Evolutionary conservation across 768 basidiomycete species (phyloP).

Genomic region (Leucogyrophana mollusca): DNA sequence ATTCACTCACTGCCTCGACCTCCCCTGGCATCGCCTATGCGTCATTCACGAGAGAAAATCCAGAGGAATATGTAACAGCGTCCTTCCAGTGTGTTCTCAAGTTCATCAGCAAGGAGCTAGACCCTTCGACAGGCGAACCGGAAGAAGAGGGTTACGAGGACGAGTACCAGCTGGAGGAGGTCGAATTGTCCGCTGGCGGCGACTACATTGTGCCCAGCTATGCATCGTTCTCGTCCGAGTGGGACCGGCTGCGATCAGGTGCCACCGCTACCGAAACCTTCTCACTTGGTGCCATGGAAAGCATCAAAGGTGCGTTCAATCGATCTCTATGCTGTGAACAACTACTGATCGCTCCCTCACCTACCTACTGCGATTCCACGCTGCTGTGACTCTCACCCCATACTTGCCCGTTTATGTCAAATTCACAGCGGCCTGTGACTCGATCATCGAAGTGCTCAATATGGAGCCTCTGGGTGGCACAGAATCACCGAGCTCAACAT

Average conservation of each 20-base stretch:
- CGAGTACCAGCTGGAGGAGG: slow-evolving; percentile 96
- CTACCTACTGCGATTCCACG: slow-evolving; percentile 12
- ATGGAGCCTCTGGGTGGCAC: slow-evolving; percentile 97
- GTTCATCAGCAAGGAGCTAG: slow-evolving; percentile 96
- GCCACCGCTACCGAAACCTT: slow-evolving; percentile 90
- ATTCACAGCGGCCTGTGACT: slow-evolving; percentile 85
- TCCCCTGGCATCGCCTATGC: slow-evolving; percentile 91
- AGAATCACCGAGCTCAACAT: slow-evolving; percentile 74
- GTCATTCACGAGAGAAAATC: slow-evolving; percentile 83
- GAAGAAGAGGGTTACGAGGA: slow-evolving; percentile 99
- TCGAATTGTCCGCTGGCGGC: slow-evolving; percentile 87
- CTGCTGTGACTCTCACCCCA: slow-evolving; percentile 3
- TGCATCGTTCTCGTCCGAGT: slow-evolving; percentile 87
- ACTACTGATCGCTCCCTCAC: slow-evolving; percentile 17
- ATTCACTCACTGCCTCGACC: slow-evolving; percentile 61
- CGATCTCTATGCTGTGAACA: slow-evolving; percentile 8
- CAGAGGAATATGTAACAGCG: slow-evolving; percentile 73
- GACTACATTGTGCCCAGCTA: slow-evolving; percentile 98
- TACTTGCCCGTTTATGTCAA: neutral
- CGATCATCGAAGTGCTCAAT: slow-evolving; percentile 91
- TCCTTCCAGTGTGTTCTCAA: slow-evolving; percentile 91
- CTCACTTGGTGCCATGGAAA: slow-evolving; percentile 87
- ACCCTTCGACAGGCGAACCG: slow-evolving; percentile 91
- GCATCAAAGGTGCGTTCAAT: slow-evolving; percentile 75
- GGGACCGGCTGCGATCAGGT: slow-evolving; percentile 85